Evolutionary conservation across 108 stramenopile genomes (phyloP).

Genomic region (Pseudonitzschia pungens): DNA sequence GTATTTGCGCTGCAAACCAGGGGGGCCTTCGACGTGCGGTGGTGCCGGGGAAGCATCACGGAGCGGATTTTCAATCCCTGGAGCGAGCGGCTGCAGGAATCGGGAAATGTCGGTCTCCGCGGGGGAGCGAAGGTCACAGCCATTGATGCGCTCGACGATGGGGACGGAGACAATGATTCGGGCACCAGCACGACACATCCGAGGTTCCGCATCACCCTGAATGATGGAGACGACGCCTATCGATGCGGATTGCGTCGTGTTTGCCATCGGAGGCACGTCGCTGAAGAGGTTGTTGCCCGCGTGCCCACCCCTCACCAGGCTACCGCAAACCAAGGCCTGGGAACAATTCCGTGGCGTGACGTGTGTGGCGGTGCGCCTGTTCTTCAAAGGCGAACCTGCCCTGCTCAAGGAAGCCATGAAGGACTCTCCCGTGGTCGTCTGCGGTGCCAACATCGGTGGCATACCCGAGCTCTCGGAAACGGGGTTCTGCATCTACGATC

Average conservation of each 20-base stretch:
- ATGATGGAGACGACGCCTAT: constrained; percentile 35
- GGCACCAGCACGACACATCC: background rate
- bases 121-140: constrained; percentile 58
- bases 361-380: constrained; percentile 77
- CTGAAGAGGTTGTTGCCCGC: constrained; percentile 42
- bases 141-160: constrained; percentile 39
- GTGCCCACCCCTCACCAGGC: constrained; percentile 49
- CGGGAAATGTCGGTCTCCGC: constrained; percentile 51
- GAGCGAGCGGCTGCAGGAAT: constrained; percentile 43
- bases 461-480: constrained; percentile 66
- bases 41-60: constrained; percentile 72
- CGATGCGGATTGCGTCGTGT: constrained; percentile 69
- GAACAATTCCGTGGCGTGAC: constrained; percentile 77
- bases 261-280: constrained; percentile 75
- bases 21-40: constrained; percentile 87
- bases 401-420: constrained; percentile 56
- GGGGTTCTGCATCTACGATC: constrained; percentile 85
- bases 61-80: constrained; percentile 81
- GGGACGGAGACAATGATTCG: constrained; percentile 25
- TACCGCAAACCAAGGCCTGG: constrained; percentile 46
- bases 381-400: constrained; percentile 40
- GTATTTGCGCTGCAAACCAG: constrained; percentile 81
- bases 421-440: constrained; percentile 76
- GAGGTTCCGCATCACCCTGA: constrained; percentile 13
- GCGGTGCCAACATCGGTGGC: constrained; percentile 64